A percentile compares a stretch with the other conserved stretches of the same genome.
These are phyloP conservation scores for Claviceps pazoutovae DNA, from an alignment of 2,329 filamentous ascomycete species.

Conservation along the genomic window DNA sequence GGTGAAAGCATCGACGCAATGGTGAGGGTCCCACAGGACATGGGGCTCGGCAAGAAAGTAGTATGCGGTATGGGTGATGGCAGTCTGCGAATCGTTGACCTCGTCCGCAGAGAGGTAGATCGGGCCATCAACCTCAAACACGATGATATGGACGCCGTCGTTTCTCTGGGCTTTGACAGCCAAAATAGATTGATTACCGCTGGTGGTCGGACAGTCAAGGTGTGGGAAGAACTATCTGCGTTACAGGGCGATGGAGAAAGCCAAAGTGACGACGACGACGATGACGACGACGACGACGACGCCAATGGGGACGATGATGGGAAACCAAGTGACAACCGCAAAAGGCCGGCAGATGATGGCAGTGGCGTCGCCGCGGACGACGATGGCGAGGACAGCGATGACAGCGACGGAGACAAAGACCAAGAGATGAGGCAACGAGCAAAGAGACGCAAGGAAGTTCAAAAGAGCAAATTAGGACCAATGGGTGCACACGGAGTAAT, in stretches of 20 bases:
- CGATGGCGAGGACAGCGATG: conserved; percentile 30
- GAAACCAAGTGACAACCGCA: not conserved
- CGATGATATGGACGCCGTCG: conserved; percentile 77
- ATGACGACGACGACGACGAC: conserved; percentile 31
- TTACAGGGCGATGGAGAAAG: conserved; percentile 29
- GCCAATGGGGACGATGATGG: conserved; percentile 34
- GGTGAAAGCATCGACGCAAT: conserved; percentile 76
- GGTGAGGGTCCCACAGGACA: conserved; percentile 52
- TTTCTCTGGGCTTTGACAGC: conserved; percentile 71
- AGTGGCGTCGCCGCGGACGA: conserved; percentile 29
- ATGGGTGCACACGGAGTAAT: conserved; percentile 38
- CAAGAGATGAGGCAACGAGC: conserved; percentile 30
- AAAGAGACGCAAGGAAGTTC: conserved; percentile 29
- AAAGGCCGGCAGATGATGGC: conserved; percentile 21
- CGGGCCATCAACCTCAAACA: conserved; percentile 49
- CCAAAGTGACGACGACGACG: conserved; percentile 34
- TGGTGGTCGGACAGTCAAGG: conserved; percentile 72
- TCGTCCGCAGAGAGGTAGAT: conserved; percentile 61
- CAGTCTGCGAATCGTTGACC: conserved; percentile 58
- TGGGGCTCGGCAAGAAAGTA: conserved; percentile 59
- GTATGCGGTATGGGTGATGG: conserved; percentile 76
- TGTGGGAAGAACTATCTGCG: conserved; percentile 73
- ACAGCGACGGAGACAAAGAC: conserved; percentile 15
- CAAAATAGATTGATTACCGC: conserved; percentile 79
- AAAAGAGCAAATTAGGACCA: conserved; percentile 30